Conservation (phyloP, 1,284 basidiomycete genomes). For the Boletus semigastroideus region DNA sequence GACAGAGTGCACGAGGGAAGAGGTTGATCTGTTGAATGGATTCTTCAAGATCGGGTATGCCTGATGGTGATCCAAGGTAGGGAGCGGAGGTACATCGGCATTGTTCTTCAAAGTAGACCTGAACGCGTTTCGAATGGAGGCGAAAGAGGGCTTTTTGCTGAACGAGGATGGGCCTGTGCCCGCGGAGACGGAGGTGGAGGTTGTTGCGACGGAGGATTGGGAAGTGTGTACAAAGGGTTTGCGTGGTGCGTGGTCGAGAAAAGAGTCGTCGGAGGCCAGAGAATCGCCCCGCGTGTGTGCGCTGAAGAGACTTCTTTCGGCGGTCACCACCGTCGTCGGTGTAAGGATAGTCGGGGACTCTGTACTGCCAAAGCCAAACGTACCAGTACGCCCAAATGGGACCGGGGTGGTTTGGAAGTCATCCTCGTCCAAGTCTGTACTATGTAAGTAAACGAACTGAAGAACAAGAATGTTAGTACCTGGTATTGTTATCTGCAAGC, state of each 20-base stretch:
- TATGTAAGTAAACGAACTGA: conserved; percentile 2
- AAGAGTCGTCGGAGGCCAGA: conserved; percentile 62
- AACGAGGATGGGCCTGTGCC: conserved; percentile 47
- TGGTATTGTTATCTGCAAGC: conserved; percentile 80
- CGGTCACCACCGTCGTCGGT: conserved; percentile 46
- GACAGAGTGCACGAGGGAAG: conserved; percentile 54
- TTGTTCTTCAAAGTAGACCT: conserved; percentile 62
- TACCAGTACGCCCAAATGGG: conserved; percentile 61
- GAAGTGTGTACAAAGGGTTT: conserved; percentile 65
- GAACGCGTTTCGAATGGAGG: conserved; percentile 87
- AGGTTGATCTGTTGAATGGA: conserved; percentile 77
- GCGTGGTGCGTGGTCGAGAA: conserved; percentile 56
- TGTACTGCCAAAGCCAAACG: conserved; percentile 39
- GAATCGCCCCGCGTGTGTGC: conserved; percentile 73
- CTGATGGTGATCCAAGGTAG: conserved; percentile 59
- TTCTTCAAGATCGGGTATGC: conserved; percentile 70
- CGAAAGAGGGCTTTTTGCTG: conserved; percentile 82
- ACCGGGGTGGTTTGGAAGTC: conserved; percentile 60
- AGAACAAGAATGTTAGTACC: conserved; percentile 39
- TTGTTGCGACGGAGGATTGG: conserved; percentile 64
- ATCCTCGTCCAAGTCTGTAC: conserved; percentile 71
- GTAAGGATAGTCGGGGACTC: conserved; percentile 61
- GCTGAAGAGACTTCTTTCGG: conserved; percentile 59
- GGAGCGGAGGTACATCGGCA: conserved; percentile 61
- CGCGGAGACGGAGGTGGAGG: conserved; percentile 29